phyloP scores from a whole-genome alignment of 129 eudicot genomes.

The Gnaphalium uliginosum region DNA sequence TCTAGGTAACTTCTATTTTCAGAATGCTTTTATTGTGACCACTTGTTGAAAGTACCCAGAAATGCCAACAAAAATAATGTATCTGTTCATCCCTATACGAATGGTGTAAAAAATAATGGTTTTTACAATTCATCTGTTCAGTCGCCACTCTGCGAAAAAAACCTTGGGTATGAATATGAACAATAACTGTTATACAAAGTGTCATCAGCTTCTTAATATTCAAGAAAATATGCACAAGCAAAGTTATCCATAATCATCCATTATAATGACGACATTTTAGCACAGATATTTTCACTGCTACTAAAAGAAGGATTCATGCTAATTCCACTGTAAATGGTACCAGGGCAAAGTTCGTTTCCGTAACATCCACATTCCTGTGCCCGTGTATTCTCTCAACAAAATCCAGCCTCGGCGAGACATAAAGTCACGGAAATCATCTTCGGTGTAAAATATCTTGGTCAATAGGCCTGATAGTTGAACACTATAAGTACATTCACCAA shows the following conservation, averaged over 20 bases:
- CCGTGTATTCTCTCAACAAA: conserved; percentile 63
- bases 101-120: too few relatives aligned
- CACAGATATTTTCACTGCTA: conserved; percentile 14
- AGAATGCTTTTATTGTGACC: too few relatives aligned
- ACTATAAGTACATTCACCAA: background rate
- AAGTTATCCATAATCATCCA: conserved; percentile 6
- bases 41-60: too few relatives aligned
- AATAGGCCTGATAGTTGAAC: conserved; percentile 49
- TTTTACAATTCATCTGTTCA: too few relatives aligned
- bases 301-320: background rate
- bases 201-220: conserved; percentile 71
- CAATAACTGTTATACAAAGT: conserved; percentile 30
- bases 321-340: conserved; percentile 69
- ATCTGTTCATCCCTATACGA: too few relatives aligned
- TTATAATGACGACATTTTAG: conserved; percentile 14
- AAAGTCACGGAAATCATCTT: conserved; percentile 82
- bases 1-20: too few relatives aligned
- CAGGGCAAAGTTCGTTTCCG: conserved; percentile 94
- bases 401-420: conserved; percentile 73
- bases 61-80: too few relatives aligned
- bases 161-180: too few relatives aligned
- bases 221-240: conserved; percentile 67
- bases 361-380: conserved; percentile 46
- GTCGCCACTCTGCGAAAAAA: too few relatives aligned
- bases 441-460: conserved; percentile 74